Evolutionary conservation across 768 basidiomycete genomes (phyloP), one percentile per base, ranked within the genome.

Genomic region (Trametes meyenii): DNA sequence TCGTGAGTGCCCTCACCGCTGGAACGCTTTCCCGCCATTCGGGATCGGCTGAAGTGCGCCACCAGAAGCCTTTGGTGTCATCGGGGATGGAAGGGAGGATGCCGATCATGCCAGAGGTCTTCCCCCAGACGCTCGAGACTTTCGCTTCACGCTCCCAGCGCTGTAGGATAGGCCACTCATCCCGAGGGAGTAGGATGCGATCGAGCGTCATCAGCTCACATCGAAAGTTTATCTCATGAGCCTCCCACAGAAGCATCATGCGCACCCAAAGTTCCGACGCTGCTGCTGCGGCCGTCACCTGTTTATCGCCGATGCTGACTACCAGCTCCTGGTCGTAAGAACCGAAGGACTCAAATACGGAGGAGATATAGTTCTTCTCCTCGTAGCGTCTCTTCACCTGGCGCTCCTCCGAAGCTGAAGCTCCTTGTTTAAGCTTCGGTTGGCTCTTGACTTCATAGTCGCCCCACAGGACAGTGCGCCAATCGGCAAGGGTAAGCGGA

Each of bases 401-500:
- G n/a, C 38, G 24, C 14, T 14, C 39, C 12, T 40, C 38, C 2
- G 36, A 17, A 19, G 11, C 11, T n/a, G 6, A 17, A 5, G n/a
- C 19, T 40, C 24, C 14, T 23, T 17, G 19, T 21, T 17, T 21
- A n/a, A n/a, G 8, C 43, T 3, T 14, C 17, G 35, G 17, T 36
- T 52, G 35, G 3, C 10, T 23, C 21, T 12, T 43, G 1, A 1
- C 26, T 7, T 21, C 11, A 29, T 58, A 58, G 16, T 58, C 49
- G 5, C 56, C 56, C 48, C 46, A 58, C 23, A 58, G 39, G 7
- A 36, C 56, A 10, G 48, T 48, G 3, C 56, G 46, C 56, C 56
- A 58, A 3, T 58, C 48, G 38, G 38, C 38, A 23, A 58, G 40
- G 7, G 56, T 58, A 16, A 58, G 39, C 16, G 56, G 56, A 5